Base-by-base conservation (phyloP, 176 grass and related monocot species). In the Dendrocalamus sinicus region DNA sequence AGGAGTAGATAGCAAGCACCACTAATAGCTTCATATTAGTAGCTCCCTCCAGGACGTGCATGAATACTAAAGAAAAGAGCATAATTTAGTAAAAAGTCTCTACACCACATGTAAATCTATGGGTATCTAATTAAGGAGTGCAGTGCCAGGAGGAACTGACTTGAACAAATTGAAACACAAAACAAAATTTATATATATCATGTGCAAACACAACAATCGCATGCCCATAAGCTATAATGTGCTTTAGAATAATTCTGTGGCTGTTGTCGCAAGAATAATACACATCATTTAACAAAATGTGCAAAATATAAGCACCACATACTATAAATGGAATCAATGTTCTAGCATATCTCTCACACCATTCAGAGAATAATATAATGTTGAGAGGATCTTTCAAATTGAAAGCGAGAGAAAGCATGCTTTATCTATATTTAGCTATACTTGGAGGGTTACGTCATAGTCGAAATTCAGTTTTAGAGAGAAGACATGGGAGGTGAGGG, bases 201-300 rank as follows among this genome's bases (percentile, higher is more conserved):
- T 30, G 28, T 30, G 28, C 28, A 30, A 76, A 22, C 14, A 65
- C 22, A 84, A 11, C 12, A 79, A 28, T 23, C 44, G 54, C 45
- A 78, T 78, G 32, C 3, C 67, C 12, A 84, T 57, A 84, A 79
- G 66, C 14, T 52, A 71, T 32, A 13, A 70, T 60, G 40, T 58
- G 20, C 65, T 48, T 40, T 78, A 69, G n/a, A 76, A 22, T 53
- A 78, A 26, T 70, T 58, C 19, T 16, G 47, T 70, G 51, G 24
- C 19, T 48, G 4, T 70, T 59, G 39, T 24, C 24, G 7, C 55
- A 44, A 78, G 15, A 58, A 57, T 54, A n/a, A n/a, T 71, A 63
- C 48, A 23, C 52, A 55, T 23, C 51, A 16, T 81, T 54, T 8
- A 48, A 5, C 20, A 26, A 20, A 26, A 54, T 39, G 23, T 10